Evolutionary conservation across 2,329 filamentous ascomycete genomes (phyloP).

Genomic region (Huntiella savannae): DNA sequence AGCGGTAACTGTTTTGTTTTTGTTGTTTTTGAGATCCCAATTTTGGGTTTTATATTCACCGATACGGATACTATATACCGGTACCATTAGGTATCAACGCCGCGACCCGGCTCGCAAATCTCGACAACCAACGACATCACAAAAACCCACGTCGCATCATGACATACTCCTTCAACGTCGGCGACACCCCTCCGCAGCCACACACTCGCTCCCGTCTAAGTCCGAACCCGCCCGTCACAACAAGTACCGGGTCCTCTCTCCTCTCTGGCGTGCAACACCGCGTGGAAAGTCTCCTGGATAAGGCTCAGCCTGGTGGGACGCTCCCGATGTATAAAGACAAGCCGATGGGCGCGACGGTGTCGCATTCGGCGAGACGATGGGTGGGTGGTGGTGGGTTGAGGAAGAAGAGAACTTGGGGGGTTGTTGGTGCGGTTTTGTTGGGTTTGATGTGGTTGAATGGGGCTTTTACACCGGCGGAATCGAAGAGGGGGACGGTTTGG

Average conservation of each 20-base stretch:
- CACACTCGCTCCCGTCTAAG: conserved; percentile 16
- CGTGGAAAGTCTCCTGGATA: conserved; percentile 46
- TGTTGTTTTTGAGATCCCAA: too few relatives aligned
- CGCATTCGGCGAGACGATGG: conserved; percentile 39
- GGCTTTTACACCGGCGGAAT: conserved; percentile 27
- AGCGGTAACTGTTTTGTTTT: too few relatives aligned
- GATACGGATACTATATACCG: too few relatives aligned
- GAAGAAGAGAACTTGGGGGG: conserved; percentile 11
- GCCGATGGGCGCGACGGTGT: conserved; percentile 44
- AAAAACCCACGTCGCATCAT: too few relatives aligned
- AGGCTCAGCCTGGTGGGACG: conserved; percentile 24
- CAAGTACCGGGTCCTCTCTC: conserved; percentile 19
- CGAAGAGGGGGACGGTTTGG: conserved; percentile 25
- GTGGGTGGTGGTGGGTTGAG: conserved; percentile 35
- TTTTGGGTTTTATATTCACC: too few relatives aligned
- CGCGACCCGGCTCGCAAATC: too few relatives aligned
- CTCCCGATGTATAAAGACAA: conserved; percentile 99
- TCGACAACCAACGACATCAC: too few relatives aligned
- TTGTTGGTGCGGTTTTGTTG: conserved; percentile 34
- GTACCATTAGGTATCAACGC: too few relatives aligned
- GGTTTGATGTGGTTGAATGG: conserved; percentile 52
- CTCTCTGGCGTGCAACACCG: conserved; percentile 36
- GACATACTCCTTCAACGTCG: conserved; percentile 28
- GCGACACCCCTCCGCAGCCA: conserved; percentile 39
- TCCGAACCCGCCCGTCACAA: conserved; percentile 19